Evolutionary conservation across 163 green algal genomes (phyloP), one percentile per base, ranked within the genome.

Genomic region (Scenedesmus sp.): DNA sequence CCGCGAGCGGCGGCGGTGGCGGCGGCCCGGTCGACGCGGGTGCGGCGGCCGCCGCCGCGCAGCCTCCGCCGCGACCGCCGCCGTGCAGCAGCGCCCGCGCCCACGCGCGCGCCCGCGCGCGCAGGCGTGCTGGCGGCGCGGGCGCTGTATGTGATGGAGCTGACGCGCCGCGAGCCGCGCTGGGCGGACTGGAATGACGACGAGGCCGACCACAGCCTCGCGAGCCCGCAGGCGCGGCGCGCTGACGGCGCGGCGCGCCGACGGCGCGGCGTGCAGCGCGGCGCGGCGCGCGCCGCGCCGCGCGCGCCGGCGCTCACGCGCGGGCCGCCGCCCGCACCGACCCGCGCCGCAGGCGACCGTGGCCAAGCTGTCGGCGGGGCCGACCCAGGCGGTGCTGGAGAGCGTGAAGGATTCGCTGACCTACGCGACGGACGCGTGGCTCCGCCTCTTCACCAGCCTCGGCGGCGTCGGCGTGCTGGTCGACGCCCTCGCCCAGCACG

Each of bases 141-240:
- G 20, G 62, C 62, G 48, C 60, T 81, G 62, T 81, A 81, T 60
- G 73, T 81, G 0, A 60, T 74, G 50, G 73, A 81, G n/a, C 34
- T 81, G 11, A 81, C 73, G 11, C 73, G 73, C 15, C 33, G 50
- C 1, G 47, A 63, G 22, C 60, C 60, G 5, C 20, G 45, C n/a
- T 81, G 73, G 73, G 73, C 62, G 5, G 60, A 74, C 15, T 81
- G 73, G 73, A 70, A 58, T 24, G 67, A 76, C 3, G 36, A 45
- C 0, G 60, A 44, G 6, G 18, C 62, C 7, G 73, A 81, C 33
- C 74, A 81, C 50, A 64, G 47, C 33, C n/a, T 70, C 13, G 44
- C 45, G 13, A 65, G 47, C 20, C 73, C 73, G 13, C 31, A 81
- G 60, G 73, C 66, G 44, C 11, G 72, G 50, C 7, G 50, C 22